These are phyloP conservation scores for Alnus rubra DNA, from an alignment of 306 rosid genomes.

Conservation along the genomic window DNA sequence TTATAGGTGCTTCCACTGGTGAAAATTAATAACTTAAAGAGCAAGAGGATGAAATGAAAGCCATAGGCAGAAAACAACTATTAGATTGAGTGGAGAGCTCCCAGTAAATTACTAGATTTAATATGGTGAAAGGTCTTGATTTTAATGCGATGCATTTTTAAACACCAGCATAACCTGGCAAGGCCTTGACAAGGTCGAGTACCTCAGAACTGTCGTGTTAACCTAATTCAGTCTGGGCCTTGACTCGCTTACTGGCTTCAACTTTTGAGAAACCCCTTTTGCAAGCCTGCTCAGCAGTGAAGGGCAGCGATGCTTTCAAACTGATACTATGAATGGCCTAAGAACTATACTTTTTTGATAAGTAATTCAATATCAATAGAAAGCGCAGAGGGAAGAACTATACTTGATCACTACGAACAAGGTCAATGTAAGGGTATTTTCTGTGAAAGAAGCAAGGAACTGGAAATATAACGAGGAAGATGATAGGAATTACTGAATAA, in stretches of 20 bases:
- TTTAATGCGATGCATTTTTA: neutral
- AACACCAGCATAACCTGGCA: neutral
- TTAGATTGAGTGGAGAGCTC: neutral
- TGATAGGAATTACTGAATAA: too few relatives aligned
- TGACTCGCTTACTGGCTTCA: conserved; percentile 43
- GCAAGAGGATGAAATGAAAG: neutral
- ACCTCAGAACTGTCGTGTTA: conserved; percentile 47
- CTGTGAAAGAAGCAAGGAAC: too few relatives aligned
- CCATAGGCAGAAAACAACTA: neutral
- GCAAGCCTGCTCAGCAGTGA: conserved; percentile 46
- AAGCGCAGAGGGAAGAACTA: too few relatives aligned
- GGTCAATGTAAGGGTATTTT: conserved; percentile 3
- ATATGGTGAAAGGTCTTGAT: neutral
- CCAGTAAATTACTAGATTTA: neutral
- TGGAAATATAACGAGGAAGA: too few relatives aligned
- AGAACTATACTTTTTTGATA: conserved; percentile 15
- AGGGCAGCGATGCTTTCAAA: conserved; percentile 38
- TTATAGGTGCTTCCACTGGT: neutral
- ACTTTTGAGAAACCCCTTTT: conserved; percentile 50
- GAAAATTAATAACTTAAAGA: neutral
- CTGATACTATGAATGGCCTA: conserved; percentile 42
- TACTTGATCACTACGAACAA: conserved; percentile 24
- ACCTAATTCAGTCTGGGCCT: conserved; percentile 42
- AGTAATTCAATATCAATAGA: too few relatives aligned
- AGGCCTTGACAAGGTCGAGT: conserved; percentile 18